Base-by-base conservation (phyloP, 148 eudicot genomes). In the Chenopodium berlandieri region DNA sequence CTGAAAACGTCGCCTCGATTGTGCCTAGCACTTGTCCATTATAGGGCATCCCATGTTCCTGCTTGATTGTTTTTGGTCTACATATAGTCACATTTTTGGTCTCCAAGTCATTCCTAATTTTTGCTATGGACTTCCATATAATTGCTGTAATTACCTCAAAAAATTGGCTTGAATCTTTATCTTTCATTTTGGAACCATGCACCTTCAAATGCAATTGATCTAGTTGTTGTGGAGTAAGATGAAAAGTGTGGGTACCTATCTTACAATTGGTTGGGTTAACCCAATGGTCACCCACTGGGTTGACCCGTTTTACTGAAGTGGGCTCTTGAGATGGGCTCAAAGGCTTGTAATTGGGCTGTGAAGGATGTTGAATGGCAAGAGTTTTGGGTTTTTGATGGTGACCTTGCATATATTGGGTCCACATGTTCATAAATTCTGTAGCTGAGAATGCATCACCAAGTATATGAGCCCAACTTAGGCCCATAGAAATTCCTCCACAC, bases 381-480 rank as follows among this genome's bases (percentile, higher is more conserved):
- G 64, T 30, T 64, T 76, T 75, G 9, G 48, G n/a, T 68, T 85
- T n/a, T 62, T 50, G 62, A 50, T 44, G 19, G 12, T 74, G 81
- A 3, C 34, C 6, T 2, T 87, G 84, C 63, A 89, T 25, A 44
- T 89, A 78, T 16, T 82, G 83, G 70, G 87, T 91, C 86, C 89
- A 89, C 85, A 31, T 77, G 79, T 88, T 91, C 86, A 93, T 87
- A 86, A 91, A 94, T 9, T 85, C 60, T 79, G 91, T 47, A 27
- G 91, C 92, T 75, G 97, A 85, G 46, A 88, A 91, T 40, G 77
- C 72, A 82, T 93, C 95, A 9, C 98, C 98, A n/a, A 94, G 85
- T 17, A 92, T 23, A 69, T 94, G 98, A 73, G 97, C 89, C 98
- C 97, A 94, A 77, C 87, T 91, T 10, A 94, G 87, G 22, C 98